Evolutionary conservation across 495 filamentous ascomycete genomes (phyloP), one percentile per base, ranked within the genome.

Genomic region (Monascus purpureus): DNA sequence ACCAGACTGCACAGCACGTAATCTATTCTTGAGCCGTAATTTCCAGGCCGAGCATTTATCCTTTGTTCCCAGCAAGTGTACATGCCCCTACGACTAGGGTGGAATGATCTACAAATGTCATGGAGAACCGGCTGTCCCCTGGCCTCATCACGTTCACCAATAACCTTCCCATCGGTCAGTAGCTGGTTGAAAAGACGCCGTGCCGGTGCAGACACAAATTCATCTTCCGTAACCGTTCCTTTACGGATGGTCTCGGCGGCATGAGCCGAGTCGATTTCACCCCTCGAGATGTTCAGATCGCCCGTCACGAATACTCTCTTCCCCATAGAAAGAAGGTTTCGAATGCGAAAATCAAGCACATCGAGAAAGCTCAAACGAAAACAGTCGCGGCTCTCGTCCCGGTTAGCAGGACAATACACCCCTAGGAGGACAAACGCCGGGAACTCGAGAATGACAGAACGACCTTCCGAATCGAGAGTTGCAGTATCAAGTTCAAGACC

Each of bases 11-110:
- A 88, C 5, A 95, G 66, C 17, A 97, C 75, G 53, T 93, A 96
- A 47, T 97, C 90, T 33, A 97, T 95, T 18, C 90, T 65, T 20
- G 82, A 75, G 1, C 90, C 90, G 47, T 74, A 86, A 50, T 97
- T 96, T 8, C 80, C 88, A 1, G 90, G 90, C 22, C 90, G 68
- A 13, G 80, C 77, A 52, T 92, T 92, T 42, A 81, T 79, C 47
- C 74, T 77, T 34, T 80, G 77, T 36, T 93, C 82, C 86, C 86
- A 87, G 49, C 87, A 93, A 5, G 90, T 97, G 53, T 82, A 96
- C 90, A 97, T 97, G 28, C 87, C 85, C 35, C 62, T 63, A 4
- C 90, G 72, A 19, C 56, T 57, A 2, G 82, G 78, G 50, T 94
- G 82, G 45, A 87, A 90, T 17, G 72, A 73, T 35, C 90, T 67